These are phyloP conservation scores for Lophiotrema nucula DNA, from an alignment of 495 filamentous ascomycete genomes.

Conservation along the genomic window DNA sequence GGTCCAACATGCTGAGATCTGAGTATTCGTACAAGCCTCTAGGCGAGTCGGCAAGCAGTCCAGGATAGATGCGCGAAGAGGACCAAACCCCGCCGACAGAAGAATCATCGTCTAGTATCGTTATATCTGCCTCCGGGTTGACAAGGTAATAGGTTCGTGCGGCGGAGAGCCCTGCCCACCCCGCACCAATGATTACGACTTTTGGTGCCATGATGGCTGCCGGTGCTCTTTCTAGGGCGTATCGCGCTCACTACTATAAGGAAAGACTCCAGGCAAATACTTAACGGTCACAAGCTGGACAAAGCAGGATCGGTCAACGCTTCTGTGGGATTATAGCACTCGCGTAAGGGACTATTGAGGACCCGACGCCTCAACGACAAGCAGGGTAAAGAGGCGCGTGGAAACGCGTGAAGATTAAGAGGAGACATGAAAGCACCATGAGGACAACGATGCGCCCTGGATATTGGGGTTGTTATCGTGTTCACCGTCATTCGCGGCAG, in stretches of 20 bases:
- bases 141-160: constrained; percentile 9
- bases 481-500: too few species aligned
- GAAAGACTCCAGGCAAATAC: background rate
- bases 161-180: constrained; percentile 7
- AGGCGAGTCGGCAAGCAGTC: constrained; percentile 10
- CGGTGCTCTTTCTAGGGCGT: too few species aligned
- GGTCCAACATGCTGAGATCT: constrained; percentile 9
- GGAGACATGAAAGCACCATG: too few species aligned
- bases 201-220: constrained; percentile 6
- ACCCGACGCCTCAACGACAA: too few species aligned
- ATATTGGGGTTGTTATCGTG: too few species aligned
- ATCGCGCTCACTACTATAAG: background rate
- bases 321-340: too few species aligned
- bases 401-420: too few species aligned
- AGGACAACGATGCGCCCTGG: too few species aligned
- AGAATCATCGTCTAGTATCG: constrained; percentile 19
- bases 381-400: too few species aligned
- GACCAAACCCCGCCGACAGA: constrained; percentile 18
- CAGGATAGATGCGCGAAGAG: constrained; percentile 7
- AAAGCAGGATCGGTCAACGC: too few species aligned
- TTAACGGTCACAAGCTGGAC: background rate
- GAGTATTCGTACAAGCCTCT: constrained; percentile 17
- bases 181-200: constrained; percentile 11
- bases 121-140: constrained; percentile 7
- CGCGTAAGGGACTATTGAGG: too few species aligned